Conservation (phyloP, 257 asterid species). For the Echium plantagineum region DNA sequence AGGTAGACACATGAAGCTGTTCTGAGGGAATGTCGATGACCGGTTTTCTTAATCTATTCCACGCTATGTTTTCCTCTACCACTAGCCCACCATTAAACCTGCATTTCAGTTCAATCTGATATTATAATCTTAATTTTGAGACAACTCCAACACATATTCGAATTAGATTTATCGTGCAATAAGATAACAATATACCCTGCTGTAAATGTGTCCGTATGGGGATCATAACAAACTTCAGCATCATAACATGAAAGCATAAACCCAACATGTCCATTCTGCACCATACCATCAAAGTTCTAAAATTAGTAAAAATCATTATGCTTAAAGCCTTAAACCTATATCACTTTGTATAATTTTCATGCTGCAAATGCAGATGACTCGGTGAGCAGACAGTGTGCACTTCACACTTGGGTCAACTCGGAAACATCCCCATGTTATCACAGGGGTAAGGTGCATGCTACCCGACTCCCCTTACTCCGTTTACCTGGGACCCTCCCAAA, state of each 20-base stretch:
- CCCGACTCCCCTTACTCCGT: too few relatives aligned
- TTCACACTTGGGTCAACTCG: too few relatives aligned
- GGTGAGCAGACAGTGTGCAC: not conserved
- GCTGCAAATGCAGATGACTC: too few relatives aligned
- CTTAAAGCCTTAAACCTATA: too few relatives aligned
- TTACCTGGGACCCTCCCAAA: too few relatives aligned
- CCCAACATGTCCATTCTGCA: slow-evolving; percentile 26
- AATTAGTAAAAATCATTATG: too few relatives aligned
- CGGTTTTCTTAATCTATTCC: slow-evolving; percentile 77
- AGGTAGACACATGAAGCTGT: slow-evolving; percentile 57
- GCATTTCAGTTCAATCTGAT: not conserved
- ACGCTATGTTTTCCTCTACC: slow-evolving; percentile 57
- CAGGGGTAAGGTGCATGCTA: too few relatives aligned
- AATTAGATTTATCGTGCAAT: not conserved
- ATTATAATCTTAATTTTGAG: not conserved
- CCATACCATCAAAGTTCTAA: slow-evolving; percentile 5
- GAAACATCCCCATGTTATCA: too few relatives aligned
- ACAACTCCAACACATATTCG: not conserved
- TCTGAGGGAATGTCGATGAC: slow-evolving; percentile 46
- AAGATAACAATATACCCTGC: slow-evolving; percentile 13
- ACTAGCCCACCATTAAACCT: slow-evolving; percentile 72
- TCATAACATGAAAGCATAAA: slow-evolving; percentile 22
- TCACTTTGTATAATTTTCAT: too few relatives aligned
- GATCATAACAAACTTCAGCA: slow-evolving; percentile 22
- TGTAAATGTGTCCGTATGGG: slow-evolving; percentile 14